These are phyloP conservation scores for Boletus coccyginus DNA, from an alignment of 768 basidiomycete genomes.

Conservation along the genomic window DNA sequence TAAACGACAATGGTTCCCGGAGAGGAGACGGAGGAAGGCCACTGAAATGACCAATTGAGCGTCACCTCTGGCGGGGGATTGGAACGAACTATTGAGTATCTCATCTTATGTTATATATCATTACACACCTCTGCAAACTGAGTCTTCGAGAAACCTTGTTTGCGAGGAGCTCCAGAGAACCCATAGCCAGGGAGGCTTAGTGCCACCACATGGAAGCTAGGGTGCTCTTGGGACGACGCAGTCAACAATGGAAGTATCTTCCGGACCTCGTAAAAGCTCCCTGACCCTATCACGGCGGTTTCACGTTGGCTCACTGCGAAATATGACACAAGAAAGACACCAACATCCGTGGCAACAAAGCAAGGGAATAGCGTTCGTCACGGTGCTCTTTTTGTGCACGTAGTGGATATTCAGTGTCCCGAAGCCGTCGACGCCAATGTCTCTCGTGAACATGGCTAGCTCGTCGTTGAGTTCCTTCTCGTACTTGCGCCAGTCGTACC, in stretches of 20 bases:
- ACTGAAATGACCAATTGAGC: conserved; percentile 9
- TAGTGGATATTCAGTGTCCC: conserved; percentile 54
- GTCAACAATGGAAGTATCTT: conserved; percentile 58
- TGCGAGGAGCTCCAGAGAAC: conserved; percentile 55
- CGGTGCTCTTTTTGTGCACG: conserved; percentile 49
- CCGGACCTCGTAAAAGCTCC: conserved; percentile 36
- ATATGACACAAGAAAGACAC: too few species aligned
- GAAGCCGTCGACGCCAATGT: conserved; percentile 46
- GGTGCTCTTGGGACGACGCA: conserved; percentile 38
- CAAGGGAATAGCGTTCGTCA: conserved; percentile 49
- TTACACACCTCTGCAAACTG: conserved; percentile 54
- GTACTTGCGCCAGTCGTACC: conserved; percentile 53
- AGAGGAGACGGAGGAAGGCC: conserved; percentile 28
- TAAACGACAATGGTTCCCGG: conserved; percentile 23
- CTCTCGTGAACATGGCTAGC: conserved; percentile 52
- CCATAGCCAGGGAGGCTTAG: conserved; percentile 59
- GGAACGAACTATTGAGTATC: background rate
- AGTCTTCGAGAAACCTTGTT: conserved; percentile 45
- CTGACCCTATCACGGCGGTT: too few species aligned
- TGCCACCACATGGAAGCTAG: conserved; percentile 63
- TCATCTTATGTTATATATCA: too few species aligned
- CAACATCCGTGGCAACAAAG: conserved; percentile 60
- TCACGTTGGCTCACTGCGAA: too few species aligned
- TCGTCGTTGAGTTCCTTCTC: conserved; percentile 49
- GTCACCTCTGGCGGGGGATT: background rate